These are phyloP conservation scores for Rhododendron vialii DNA, from an alignment of 148 eudicot genomes.

Conservation along the genomic window DNA sequence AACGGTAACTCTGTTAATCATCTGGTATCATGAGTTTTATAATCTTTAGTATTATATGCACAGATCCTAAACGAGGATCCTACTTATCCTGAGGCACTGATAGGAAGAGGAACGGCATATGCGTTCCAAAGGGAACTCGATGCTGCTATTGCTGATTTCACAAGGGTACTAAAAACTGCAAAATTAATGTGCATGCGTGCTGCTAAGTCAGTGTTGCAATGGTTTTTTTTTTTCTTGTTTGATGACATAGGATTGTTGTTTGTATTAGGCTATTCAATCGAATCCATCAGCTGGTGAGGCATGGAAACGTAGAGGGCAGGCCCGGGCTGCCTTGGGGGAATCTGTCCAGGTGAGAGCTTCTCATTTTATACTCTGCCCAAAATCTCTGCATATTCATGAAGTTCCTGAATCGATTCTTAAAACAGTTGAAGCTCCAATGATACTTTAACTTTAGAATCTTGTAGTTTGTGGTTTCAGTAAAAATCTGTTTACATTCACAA, in stretches of 20 bases:
- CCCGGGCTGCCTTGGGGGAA: constrained; percentile 95
- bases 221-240: background rate
- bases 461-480: background rate
- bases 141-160: constrained; percentile 90
- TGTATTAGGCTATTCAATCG: constrained; percentile 63
- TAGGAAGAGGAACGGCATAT: constrained; percentile 98
- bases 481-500: background rate
- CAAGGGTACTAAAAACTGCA: constrained; percentile 51
- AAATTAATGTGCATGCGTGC: background rate
- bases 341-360: constrained; percentile 57
- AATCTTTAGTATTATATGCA: constrained; percentile 6
- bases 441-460: background rate
- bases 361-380: background rate
- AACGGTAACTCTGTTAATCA: background rate
- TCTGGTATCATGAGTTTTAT: background rate
- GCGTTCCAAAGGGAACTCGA: constrained; percentile 96
- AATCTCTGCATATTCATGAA: background rate
- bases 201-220: background rate
- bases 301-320: constrained; percentile 99
- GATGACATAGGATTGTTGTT: background rate
- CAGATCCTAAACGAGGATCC: constrained; percentile 91
- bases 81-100: constrained; percentile 90
- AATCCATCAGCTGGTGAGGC: constrained; percentile 96
- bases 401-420: background rate
- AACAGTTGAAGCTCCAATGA: constrained; percentile 4